These are phyloP conservation scores for Podospora pseudoanserina DNA, from an alignment of 495 filamentous ascomycete genomes.

Conservation along the genomic window DNA sequence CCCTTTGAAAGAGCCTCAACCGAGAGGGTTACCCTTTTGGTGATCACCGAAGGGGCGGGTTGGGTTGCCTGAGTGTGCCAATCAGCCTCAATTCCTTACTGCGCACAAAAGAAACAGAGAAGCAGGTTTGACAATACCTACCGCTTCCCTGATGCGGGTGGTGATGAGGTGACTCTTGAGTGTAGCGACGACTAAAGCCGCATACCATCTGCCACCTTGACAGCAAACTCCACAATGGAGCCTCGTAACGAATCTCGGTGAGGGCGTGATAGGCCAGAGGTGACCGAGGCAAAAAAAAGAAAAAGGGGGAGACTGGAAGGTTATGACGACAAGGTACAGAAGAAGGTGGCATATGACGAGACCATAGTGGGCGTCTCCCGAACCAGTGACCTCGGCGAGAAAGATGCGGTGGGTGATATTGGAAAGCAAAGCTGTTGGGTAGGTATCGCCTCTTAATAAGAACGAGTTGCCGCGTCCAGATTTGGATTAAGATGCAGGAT, in stretches of 20 bases:
- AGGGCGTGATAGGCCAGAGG: neutral
- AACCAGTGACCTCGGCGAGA: constrained; percentile 1
- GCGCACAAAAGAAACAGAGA: neutral
- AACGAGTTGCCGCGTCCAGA: constrained; percentile 9
- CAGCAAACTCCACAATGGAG: neutral
- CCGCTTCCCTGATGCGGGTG: constrained; percentile 2
- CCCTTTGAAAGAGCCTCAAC: constrained; percentile 4
- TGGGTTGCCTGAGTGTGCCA: too few species aligned
- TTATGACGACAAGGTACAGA: constrained; percentile 17
- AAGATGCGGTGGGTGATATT: constrained; percentile 8
- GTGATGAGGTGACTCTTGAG: neutral
- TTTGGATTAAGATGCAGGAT: constrained; percentile 21
- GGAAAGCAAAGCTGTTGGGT: constrained; percentile 1
- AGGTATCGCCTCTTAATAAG: constrained; percentile 17
- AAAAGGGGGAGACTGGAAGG: neutral
- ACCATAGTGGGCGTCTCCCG: constrained; percentile 22
- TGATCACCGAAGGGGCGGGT: neutral
- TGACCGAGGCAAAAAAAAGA: neutral
- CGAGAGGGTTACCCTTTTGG: neutral
- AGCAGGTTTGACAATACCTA: constrained; percentile 14
- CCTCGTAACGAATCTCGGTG: neutral
- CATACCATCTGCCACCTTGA: neutral
- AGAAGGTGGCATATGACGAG: constrained; percentile 18
- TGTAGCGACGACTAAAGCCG: neutral
- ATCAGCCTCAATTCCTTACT: neutral